These are phyloP conservation scores for Pseudoscleropodium purum DNA, from an alignment of 225 moss, liverwort and hornwort species.

Conservation along the genomic window DNA sequence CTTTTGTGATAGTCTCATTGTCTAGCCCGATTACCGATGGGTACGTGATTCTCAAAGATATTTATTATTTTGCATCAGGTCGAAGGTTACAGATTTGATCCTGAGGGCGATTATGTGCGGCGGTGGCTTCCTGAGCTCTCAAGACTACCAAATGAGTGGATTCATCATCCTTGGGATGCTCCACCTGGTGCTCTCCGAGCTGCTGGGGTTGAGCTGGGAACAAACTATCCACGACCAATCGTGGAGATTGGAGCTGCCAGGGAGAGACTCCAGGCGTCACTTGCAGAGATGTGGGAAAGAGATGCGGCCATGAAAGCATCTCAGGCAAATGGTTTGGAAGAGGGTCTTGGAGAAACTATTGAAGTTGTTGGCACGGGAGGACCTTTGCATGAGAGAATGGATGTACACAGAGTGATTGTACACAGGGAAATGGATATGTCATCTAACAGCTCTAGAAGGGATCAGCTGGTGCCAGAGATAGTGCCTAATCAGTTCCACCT, in stretches of 20 bases:
- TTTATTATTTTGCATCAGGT: conserved; percentile 33
- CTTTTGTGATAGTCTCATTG: background rate
- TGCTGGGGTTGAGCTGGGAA: conserved; percentile 87
- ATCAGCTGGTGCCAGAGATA: conserved; percentile 86
- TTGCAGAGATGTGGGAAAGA: conserved; percentile 98
- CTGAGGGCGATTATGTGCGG: conserved; percentile 91
- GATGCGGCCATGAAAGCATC: conserved; percentile 79
- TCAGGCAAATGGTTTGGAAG: conserved; percentile 72
- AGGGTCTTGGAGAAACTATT: conserved; percentile 90
- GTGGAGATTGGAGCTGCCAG: conserved; percentile 75
- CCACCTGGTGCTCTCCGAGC: conserved; percentile 79
- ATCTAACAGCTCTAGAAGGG: conserved; percentile 62
- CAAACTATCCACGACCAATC: conserved; percentile 84
- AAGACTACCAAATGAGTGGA: conserved; percentile 92
- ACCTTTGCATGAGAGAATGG: conserved; percentile 67
- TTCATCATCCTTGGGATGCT: conserved; percentile 98
- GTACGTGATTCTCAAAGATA: background rate
- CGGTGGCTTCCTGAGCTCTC: conserved; percentile 95
- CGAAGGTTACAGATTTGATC: conserved; percentile 94
- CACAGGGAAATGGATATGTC: conserved; percentile 47
- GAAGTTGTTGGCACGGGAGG: conserved; percentile 65
- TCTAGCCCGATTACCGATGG: background rate
- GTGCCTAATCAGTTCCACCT: conserved; percentile 70
- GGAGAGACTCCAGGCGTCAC: conserved; percentile 63
- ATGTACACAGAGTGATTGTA: conserved; percentile 76